Base-by-base conservation (phyloP, 2,329 filamentous ascomycete genomes). In the Paracorniculantispora psalliotae region DNA sequence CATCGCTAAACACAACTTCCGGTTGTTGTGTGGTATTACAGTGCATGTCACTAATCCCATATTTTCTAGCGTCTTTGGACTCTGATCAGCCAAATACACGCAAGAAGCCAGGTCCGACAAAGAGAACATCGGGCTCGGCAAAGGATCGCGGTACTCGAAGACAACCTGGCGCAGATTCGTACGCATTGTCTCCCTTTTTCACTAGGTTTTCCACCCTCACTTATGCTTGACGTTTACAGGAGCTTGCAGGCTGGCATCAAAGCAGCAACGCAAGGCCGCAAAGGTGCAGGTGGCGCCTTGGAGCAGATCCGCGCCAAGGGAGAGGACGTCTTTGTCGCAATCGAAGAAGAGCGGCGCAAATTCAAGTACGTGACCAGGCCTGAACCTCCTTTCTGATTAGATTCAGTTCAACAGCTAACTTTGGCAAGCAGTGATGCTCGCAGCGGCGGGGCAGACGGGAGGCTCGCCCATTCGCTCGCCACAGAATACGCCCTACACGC, bases 281-380 rank as follows among this genome's bases (percentile, higher is more conserved):
- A 59, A 23, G 49, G 43, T 28, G 43, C 57, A 12, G 48, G 8
- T 12, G 41, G 51, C 21, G 56, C 56, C 35, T 26, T 58, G 10
- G 19, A 26, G 19, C 7, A 35, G 25, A 51, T 58, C 28, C 47
- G 47, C 21, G 39, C 47, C 2, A 51, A 44, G 19, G 56, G 25
- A 8, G 28, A 58, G 28, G 47, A 58, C 10, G 47, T 58, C 19
- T 3, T 44, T 23, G 47, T 58, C 35, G 12, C 2, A 7, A 58
- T 58, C 8, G 39, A 58, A 13, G 23, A 43, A 12, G 47, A 51
- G 39, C n/a, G 37, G 9, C 26, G 37, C 21, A 26, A 12, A n/a
- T n/a, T 17, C 8, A 37, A 9, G 56, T 58, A 6, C 6, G 56
- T 28, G 13, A 5, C 4, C 5, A 25, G 12, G 2, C 26, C 26